Evolutionary conservation across 2,329 filamentous ascomycete genomes (phyloP), one percentile per base, ranked within the genome.

Genomic region (Chaetomium sp.): DNA sequence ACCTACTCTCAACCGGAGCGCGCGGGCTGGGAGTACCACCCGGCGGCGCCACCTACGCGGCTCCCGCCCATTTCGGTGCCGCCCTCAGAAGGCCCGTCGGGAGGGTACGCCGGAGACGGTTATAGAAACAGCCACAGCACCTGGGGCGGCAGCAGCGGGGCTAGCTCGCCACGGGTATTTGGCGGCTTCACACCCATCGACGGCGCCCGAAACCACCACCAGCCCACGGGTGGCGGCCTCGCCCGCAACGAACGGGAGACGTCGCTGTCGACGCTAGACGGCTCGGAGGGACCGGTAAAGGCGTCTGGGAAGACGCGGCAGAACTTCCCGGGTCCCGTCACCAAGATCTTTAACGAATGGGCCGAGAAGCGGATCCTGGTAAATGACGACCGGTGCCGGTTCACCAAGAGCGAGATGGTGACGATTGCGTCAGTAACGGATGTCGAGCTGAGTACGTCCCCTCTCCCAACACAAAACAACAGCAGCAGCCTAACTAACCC

Each of bases 321-420:
- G 5, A 56, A 56, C 23, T 56, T 56, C 31, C 29, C 53, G 53
- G 12, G 31, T 3, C 16, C 16, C 1, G n/a, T 35, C 29, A n/a
- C 35, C 21, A 56, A 38, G 31, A n/a, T 38, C 10, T 56, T 56
- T 8, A 38, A 38, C 31, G 29, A 35, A 7, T 25, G n/a, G 33
- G 53, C 53, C n/a, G 53, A 56, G 21, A n/a, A 35, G 31, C 35
- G 21, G 53, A 56, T 56, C 19, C n/a, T 56, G n/a, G 53, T 35
- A 7, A 56, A 56, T 12, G 53, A 56, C 31, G 53, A 56, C 9
- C 29, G 53, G 21, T 56, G 53, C 19, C 19, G 33, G n/a, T 23
- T 56, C 10, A 38, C 29, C 31, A 35, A 27, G 29, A 33, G 35
- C 19, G 31, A 56, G 31, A 56, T 56, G 53, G 31, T 31, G 21